phyloP scores from a whole-genome alignment of 2,329 filamentous ascomycete species.

The Aureobasidium vineae region DNA sequence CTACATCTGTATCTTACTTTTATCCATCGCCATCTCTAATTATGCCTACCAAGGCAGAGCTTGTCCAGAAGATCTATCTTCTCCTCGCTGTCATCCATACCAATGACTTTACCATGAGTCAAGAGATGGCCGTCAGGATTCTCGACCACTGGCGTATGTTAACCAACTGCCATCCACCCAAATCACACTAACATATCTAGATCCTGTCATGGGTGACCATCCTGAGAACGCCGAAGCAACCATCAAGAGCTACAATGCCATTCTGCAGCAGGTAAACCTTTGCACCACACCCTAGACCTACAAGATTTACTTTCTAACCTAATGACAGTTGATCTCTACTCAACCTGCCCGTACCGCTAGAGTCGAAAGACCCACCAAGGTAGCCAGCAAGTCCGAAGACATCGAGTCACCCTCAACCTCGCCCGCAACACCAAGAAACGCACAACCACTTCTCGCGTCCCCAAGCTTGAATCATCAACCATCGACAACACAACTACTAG shows the following conservation, averaged over 20 bases:
- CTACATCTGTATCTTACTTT: neutral
- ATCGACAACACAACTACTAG: neutral
- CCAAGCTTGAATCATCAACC: neutral
- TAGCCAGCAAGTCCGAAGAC: neutral
- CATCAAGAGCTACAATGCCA: neutral
- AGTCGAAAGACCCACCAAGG: neutral
- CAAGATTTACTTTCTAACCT: neutral
- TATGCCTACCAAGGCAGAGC: neutral
- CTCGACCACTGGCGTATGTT: neutral
- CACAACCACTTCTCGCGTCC: neutral
- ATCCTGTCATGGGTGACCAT: neutral
- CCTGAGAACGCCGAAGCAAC: neutral
- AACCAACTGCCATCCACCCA: too few relatives aligned
- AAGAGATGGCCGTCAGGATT: neutral
- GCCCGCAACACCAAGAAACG: neutral
- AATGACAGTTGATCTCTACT: too few relatives aligned
- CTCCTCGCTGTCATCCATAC: neutral
- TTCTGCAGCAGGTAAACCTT: neutral
- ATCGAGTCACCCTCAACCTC: neutral
- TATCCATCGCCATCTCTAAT: neutral
- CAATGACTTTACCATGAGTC: neutral
- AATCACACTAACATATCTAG: neutral
- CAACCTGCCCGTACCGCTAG: too few relatives aligned
- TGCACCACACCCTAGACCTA: neutral
- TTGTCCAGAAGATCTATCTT: neutral